Evolutionary conservation across 2,329 filamentous ascomycete genomes (phyloP), one percentile per base, ranked within the genome.

Genomic region (Falciphora oryzae): DNA sequence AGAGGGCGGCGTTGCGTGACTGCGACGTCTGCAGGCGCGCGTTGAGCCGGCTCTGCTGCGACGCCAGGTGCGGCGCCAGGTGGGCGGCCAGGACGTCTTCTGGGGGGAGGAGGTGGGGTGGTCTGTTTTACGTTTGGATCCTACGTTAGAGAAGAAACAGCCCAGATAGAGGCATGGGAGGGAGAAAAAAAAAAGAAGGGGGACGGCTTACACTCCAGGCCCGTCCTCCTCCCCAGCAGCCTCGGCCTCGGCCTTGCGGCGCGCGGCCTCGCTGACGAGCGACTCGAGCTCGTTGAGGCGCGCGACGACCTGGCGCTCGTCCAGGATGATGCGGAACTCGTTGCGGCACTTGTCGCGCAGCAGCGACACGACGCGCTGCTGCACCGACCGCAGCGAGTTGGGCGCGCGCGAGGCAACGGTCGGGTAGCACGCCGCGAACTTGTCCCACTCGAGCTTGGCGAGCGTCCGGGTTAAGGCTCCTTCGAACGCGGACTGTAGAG

Each of bases 371-470:
- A 89, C 85, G 71, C 84, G 82, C 63, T 74, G 73, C 76, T 87
- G 85, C 57, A 88, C 81, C 68, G 81, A 79, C 67, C 76, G 77
- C 69, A 89, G 76, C 53, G 82, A 79, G 10, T 74, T 76, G 29
- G 83, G 82, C 27, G 84, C 80, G 66, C 78, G 75, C 56, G 74
- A 71, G 25, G 83, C 80, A n/a, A 88, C 78, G 27, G 82, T 85
- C 58, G 86, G 86, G 72, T 86, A 89, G 75, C 86, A 89, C 2
- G 81, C 77, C 2, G 81, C 81, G 69, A 89, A 83, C 72, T 85
- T 85, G 61, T 82, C 78, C 76, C 81, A 85, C 67, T 76, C 80
- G 64, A 88, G 78, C 71, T 83, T 82, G 68, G 73, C 76, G 38
- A 89, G 79, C 2, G 86, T 87, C 69, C 80, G 81, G 59, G 74